Percentiles rank a stretch among this genome's conserved stretches.
Evolutionary conservation across 768 basidiomycete species (phyloP).

Genomic region (Suillus clintonianus): DNA sequence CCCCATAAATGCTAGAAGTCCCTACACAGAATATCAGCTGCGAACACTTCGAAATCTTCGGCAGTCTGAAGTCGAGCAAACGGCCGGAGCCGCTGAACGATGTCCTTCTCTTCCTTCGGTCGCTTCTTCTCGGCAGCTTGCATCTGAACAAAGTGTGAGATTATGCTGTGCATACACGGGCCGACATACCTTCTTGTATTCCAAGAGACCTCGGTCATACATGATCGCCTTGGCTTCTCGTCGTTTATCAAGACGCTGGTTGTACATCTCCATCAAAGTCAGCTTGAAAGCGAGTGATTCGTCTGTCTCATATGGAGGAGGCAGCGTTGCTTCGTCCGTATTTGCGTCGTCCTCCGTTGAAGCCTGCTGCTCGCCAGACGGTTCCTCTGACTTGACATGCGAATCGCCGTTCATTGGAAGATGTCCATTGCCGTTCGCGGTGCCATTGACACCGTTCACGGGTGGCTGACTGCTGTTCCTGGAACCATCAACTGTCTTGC

Average conservation of each 20-base stretch:
- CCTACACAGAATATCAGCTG: slow-evolving; percentile 89
- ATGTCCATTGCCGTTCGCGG: slow-evolving; percentile 40
- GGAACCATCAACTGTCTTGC: slow-evolving; percentile 24
- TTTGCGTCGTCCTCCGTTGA: slow-evolving; percentile 56
- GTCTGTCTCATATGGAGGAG: slow-evolving; percentile 79
- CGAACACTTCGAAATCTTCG: slow-evolving; percentile 87
- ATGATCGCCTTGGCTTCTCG: slow-evolving; percentile 85
- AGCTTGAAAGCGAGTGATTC: slow-evolving; percentile 89
- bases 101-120: slow-evolving; percentile 87
- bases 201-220: slow-evolving; percentile 87
- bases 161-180: background rate
- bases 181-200: slow-evolving; percentile 85
- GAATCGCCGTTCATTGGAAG: slow-evolving; percentile 39
- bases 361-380: slow-evolving; percentile 38
- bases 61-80: slow-evolving; percentile 91
- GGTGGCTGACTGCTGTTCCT: slow-evolving; percentile 25
- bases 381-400: slow-evolving; percentile 46
- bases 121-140: slow-evolving; percentile 91
- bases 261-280: slow-evolving; percentile 87
- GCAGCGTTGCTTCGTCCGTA: slow-evolving; percentile 64
- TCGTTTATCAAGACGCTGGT: slow-evolving; percentile 83
- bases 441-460: slow-evolving; percentile 24
- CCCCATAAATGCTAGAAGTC: slow-evolving; percentile 2
- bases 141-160: slow-evolving; percentile 53
- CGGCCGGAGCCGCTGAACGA: slow-evolving; percentile 84